Percentiles rank a stretch among this genome's conserved stretches.
Evolutionary conservation across 208 protist genomes (phyloP).

Genomic region (Crithidia sp.): DNA sequence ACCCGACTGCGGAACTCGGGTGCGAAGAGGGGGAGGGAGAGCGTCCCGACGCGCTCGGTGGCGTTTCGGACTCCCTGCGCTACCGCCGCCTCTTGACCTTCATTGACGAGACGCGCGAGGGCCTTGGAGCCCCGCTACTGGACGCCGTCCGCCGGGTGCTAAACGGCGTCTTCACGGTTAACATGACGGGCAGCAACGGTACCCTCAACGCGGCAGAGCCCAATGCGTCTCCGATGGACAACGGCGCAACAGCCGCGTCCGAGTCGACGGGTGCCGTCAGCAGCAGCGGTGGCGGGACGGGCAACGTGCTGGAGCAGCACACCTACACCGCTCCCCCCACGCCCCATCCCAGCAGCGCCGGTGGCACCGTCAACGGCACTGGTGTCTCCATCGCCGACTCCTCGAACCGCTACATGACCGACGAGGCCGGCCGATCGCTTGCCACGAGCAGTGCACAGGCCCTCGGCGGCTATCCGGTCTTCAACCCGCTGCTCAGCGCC

Average conservation of each 20-base stretch:
- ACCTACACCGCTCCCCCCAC: background rate
- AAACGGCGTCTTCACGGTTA: constrained; percentile 26
- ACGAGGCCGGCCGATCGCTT: constrained; percentile 18
- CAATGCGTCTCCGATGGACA: background rate
- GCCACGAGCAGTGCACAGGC: constrained; percentile 13
- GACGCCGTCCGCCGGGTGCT: constrained; percentile 7
- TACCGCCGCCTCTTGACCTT: constrained; percentile 9
- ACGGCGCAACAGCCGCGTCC: background rate
- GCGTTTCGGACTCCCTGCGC: background rate
- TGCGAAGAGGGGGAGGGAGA: background rate
- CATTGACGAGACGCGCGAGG: constrained; percentile 9
- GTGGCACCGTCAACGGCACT: constrained; percentile 1
- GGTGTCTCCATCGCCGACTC: constrained; percentile 19
- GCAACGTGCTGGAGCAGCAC: constrained; percentile 15
- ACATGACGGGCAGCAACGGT: background rate
- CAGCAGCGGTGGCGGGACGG: background rate
- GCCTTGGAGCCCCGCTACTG: constrained; percentile 15
- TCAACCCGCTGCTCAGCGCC: constrained; percentile 36
- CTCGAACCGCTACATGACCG: constrained; percentile 9
- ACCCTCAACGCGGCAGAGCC: background rate
- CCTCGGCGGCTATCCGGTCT: constrained; percentile 36
- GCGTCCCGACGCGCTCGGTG: background rate
- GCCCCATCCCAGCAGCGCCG: constrained; percentile 7
- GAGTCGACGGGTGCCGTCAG: constrained; percentile 1
- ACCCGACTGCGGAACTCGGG: no score